A percentile compares a stretch with the other conserved stretches of the same genome.
phyloP scores from a whole-genome alignment of 163 green algal species.

The Chloromonas sp. region DNA sequence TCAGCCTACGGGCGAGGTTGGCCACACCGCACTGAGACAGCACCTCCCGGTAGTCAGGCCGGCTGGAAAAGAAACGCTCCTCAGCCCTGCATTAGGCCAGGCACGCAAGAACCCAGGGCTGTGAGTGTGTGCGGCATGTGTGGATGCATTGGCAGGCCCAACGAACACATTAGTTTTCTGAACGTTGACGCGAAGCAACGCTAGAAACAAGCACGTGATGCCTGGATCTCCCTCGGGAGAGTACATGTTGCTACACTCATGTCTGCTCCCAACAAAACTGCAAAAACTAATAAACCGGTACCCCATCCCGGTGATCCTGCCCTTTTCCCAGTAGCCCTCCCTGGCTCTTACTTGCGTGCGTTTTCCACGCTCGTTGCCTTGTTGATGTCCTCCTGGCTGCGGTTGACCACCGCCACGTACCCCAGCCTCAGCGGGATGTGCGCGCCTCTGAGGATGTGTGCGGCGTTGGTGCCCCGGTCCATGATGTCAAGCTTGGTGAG shows the following conservation, averaged over 20 bases:
- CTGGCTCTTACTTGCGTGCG: conserved; percentile 39
- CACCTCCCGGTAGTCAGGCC: conserved; percentile 74
- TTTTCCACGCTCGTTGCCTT: conserved; percentile 60
- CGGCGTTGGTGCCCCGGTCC: conserved; percentile 89
- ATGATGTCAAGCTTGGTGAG: conserved; percentile 99
- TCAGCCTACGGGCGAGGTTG: conserved; percentile 67
- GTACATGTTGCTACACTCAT: too few species aligned
- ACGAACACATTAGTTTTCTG: too few species aligned
- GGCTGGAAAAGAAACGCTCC: conserved; percentile 73
- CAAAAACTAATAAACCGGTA: too few species aligned
- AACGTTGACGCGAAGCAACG: too few species aligned
- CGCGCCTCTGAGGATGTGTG: conserved; percentile 69
- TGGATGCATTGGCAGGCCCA: too few species aligned
- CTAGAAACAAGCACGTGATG: too few species aligned
- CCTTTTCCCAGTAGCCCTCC: too few species aligned
- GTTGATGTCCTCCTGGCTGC: conserved; percentile 80
- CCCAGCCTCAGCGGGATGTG: conserved; percentile 81
- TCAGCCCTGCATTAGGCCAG: conserved; percentile 49
- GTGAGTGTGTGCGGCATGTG: not conserved
- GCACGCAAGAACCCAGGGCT: not conserved
- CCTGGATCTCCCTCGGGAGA: too few species aligned
- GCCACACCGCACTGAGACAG: conserved; percentile 54
- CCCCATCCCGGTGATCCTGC: too few species aligned
- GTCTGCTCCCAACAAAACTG: too few species aligned
- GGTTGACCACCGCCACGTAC: conserved; percentile 85